phyloP scores from a whole-genome alignment of 257 asterid species.

The Nicotiana benthamiana region DNA sequence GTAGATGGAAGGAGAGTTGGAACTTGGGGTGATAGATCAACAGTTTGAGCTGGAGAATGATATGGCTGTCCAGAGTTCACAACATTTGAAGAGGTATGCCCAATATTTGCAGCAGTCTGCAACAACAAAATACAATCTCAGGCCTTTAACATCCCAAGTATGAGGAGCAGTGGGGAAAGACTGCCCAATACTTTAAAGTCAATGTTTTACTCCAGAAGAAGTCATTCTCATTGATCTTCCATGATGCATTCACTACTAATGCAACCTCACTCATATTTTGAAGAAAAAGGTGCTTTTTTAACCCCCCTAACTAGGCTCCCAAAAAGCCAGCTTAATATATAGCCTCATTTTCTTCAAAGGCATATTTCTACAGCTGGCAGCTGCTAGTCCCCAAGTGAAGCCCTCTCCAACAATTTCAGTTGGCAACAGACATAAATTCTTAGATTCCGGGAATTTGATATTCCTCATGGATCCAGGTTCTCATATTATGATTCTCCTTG shows the following conservation, averaged over 20 bases:
- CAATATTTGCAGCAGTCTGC: slow-evolving; percentile 25
- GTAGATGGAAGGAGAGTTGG: slow-evolving; percentile 13
- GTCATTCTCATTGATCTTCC: neutral
- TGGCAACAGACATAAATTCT: neutral
- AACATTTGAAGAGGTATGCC: slow-evolving; percentile 17
- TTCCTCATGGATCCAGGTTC: neutral
- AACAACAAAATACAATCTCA: neutral
- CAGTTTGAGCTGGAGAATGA: slow-evolving; percentile 4
- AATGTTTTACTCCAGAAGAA: neutral
- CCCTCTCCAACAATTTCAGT: neutral
- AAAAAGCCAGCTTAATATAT: neutral
- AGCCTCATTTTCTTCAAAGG: neutral
- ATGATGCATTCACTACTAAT: neutral
- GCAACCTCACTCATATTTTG: neutral
- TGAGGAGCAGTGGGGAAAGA: neutral
- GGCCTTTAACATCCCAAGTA: neutral
- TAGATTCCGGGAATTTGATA: neutral
- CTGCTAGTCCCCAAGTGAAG: neutral
- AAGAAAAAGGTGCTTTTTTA: neutral
- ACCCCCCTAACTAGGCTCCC: neutral
- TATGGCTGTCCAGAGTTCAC: slow-evolving; percentile 15
- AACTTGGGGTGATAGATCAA: slow-evolving; percentile 16
- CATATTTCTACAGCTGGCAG: neutral
- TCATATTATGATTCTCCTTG: neutral
- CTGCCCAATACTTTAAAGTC: neutral